A percentile compares a stretch with the other conserved stretches of the same genome.
Conservation (phyloP, 164 flowering plant species). For the Chimonanthus praecox region DNA sequence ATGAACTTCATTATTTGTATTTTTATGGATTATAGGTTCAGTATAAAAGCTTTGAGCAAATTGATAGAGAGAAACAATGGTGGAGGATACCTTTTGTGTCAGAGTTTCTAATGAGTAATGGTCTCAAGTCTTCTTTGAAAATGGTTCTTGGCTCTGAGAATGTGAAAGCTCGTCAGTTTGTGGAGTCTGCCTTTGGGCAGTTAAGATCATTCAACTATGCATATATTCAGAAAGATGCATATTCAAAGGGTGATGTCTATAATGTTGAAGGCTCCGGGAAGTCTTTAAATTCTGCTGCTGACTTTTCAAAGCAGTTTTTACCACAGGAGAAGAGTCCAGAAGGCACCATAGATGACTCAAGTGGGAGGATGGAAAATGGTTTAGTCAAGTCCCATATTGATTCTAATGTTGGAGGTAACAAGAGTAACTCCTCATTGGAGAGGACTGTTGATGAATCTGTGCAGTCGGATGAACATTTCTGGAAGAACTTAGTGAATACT, state of each 20-base stretch:
- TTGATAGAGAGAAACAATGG: conserved; percentile 62
- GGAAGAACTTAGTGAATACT: conserved; percentile 58
- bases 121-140: conserved; percentile 56
- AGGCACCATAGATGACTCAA: conserved; percentile 18
- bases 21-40: conserved; percentile 42
- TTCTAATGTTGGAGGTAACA: conserved; percentile 13
- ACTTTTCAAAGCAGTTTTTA: conserved; percentile 6
- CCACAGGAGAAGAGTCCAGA: conserved; percentile 13
- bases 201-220: conserved; percentile 52
- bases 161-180: conserved; percentile 81
- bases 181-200: conserved; percentile 80
- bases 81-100: conserved; percentile 72
- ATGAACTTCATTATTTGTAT: conserved; percentile 6
- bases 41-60: conserved; percentile 68
- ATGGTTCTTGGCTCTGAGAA: conserved; percentile 62
- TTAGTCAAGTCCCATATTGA: conserved; percentile 5
- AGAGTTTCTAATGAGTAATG: conserved; percentile 52
- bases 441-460: conserved; percentile 20
- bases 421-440: conserved; percentile 7
- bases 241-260: conserved; percentile 11
- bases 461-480: conserved; percentile 47
- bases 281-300: conserved; percentile 8
- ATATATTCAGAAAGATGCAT: conserved; percentile 26
- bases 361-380: conserved; percentile 10
- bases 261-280: conserved; percentile 12